Evolutionary conservation across 768 basidiomycete genomes (phyloP).

Genomic region (Tulasnella sp.): DNA sequence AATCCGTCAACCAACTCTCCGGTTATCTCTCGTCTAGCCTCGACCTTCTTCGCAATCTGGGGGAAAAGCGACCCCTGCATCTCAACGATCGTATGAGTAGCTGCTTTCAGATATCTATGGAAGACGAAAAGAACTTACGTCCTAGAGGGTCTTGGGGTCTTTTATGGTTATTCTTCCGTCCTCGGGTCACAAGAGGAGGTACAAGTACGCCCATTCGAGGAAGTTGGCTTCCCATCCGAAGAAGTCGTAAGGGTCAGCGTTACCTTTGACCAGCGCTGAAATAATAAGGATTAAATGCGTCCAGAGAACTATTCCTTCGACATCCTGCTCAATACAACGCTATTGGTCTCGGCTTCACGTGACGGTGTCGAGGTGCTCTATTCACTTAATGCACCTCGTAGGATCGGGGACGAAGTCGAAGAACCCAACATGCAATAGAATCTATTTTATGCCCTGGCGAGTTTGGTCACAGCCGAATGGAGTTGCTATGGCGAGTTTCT

Average conservation of each 20-base stretch:
- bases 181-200: constrained; percentile 4
- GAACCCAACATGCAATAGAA: no score
- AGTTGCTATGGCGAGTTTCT: no score
- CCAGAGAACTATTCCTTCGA: no score
- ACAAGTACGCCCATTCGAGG: constrained; percentile 6
- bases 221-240: constrained; percentile 4
- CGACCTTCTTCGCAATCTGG: not conserved
- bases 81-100: not conserved
- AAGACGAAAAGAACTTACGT: not conserved
- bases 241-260: constrained; percentile 10
- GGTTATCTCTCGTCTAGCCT: not conserved
- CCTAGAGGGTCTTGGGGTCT: not conserved
- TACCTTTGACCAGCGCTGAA: constrained; percentile 1
- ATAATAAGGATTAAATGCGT: no score
- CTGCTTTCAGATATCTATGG: not conserved
- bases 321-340: no score
- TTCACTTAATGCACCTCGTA: no score
- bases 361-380: no score
- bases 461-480: no score
- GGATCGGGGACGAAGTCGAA: no score
- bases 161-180: constrained; percentile 5
- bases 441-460: no score
- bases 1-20: not conserved
- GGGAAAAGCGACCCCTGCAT: not conserved
- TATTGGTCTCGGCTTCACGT: no score